A percentile compares a stretch with the other conserved stretches of the same genome.
Evolutionary conservation across 345 rosid species (phyloP).

Genomic region (Triadica sebifera): DNA sequence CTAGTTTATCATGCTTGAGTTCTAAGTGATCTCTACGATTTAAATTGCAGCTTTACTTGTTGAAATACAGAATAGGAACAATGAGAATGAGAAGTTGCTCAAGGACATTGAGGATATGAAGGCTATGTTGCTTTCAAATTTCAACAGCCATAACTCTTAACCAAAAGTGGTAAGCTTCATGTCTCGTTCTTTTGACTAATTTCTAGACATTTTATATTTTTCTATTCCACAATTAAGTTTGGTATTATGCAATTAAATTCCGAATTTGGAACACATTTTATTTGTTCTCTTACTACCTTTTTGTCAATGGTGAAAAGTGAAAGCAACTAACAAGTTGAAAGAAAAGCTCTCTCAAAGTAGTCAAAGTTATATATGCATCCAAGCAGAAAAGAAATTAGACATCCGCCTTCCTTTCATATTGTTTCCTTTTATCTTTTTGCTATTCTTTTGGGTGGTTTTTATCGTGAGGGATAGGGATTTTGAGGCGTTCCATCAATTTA

Average conservation of each 20-base stretch:
- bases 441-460: background rate
- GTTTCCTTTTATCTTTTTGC: background rate
- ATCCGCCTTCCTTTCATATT: background rate
- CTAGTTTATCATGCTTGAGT: background rate
- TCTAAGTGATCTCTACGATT: background rate
- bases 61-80: conserved; percentile 32
- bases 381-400: background rate
- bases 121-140: conserved; percentile 20
- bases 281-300: background rate
- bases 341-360: background rate
- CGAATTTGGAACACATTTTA: background rate
- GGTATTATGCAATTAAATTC: background rate
- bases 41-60: conserved; percentile 35
- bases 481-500: background rate
- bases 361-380: background rate
- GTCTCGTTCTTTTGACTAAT: background rate
- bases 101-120: conserved; percentile 36
- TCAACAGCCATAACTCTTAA: background rate
- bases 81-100: conserved; percentile 38
- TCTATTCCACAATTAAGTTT: background rate
- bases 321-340: background rate
- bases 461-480: background rate
- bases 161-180: conserved; percentile 13
- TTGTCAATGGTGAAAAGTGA: background rate
- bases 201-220: background rate